phyloP scores from a whole-genome alignment of 2,329 filamentous ascomycete species.

The Chlorencoelia australis region DNA sequence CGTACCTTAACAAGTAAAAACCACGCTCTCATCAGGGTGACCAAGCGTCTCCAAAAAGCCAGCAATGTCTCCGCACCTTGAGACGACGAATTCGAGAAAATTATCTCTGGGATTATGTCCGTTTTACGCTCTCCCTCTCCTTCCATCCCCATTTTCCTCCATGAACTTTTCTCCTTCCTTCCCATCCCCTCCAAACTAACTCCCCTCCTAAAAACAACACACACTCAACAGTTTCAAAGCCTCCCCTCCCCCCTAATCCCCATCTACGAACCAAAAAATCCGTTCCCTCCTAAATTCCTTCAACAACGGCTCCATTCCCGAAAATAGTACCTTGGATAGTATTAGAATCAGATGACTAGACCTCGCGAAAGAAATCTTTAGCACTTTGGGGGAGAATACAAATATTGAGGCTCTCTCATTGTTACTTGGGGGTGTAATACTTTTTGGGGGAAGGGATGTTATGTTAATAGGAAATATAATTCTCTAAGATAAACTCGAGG shows the following conservation, averaged over 20 bases:
- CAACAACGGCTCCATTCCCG: conserved; percentile 14
- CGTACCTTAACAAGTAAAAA: no score
- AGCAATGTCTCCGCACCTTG: conserved; percentile 6
- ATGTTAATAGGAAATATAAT: no score
- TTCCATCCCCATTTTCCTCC: no score
- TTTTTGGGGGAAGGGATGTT: conserved; percentile 5
- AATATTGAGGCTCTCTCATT: conserved; percentile 18
- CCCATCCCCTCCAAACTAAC: not conserved
- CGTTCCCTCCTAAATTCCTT: conserved; percentile 10
- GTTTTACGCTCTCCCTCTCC: not conserved
- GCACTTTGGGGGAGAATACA: conserved; percentile 10
- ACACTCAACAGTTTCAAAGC: conserved; percentile 5
- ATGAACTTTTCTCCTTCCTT: no score
- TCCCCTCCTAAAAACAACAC: no score
- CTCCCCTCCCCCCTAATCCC: conserved; percentile 4
- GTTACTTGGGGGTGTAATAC: conserved; percentile 18
- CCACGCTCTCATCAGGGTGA: no score
- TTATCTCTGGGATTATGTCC: conserved; percentile 20
- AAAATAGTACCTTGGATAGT: conserved; percentile 11
- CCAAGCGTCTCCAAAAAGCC: no score
- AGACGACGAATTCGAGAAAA: conserved; percentile 18
- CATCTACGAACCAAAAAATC: conserved; percentile 7
- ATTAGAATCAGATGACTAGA: conserved; percentile 12
- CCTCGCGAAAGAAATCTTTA: conserved; percentile 11
- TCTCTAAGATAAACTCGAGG: no score